Base-by-base conservation (phyloP, 1,284 basidiomycete genomes). In the Leccinum solheimii region DNA sequence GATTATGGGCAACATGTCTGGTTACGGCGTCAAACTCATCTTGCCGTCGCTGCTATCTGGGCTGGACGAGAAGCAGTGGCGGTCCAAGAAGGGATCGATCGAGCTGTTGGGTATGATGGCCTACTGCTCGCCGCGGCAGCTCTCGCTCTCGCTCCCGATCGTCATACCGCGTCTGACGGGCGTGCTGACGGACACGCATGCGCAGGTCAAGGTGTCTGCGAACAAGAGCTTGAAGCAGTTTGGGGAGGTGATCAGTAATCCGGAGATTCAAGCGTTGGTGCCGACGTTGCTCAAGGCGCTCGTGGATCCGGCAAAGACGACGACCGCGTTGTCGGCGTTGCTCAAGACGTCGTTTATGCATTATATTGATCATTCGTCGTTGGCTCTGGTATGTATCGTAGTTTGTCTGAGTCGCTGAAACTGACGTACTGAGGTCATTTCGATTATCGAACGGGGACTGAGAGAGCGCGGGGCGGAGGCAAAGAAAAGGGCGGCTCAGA, bases 21-120 rank as follows among this genome's bases (percentile, higher is more conserved):
- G 94, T 58, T 94, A 96, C 74, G 95, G 95, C 52, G 91, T 99
- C 75, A 99, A 99, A 79, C 85, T 95, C 57, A 95, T 99, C 64
- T 80, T 99, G 6, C 97, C 97, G 0, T 91, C 92, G 1, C 77
- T 99, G 8, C 83, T 99, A 5, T 90, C 89, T 38, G 97, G 95
- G 38, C 81, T 99, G 54, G 96, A 98, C 68, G 97, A 99, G 76
- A 98, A 98, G 75, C 97, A 99, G 75, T 99, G 97, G 97, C 85
- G 97, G 30, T 95, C 96, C 2, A 99, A 99, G 81, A 98, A 98
- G 79, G 97, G 85, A 1, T 97, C 95, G 3, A 98, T 99, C 66
- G 97, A 99, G 75, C 79, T 99, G n/a, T 81, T 99, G 59, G 97
- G 97, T 40, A 92, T 96, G 80, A 99, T 99, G 96, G 97, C 97